Base-by-base conservation (phyloP, 2,329 filamentous ascomycete species). In the Ceratocystis diversiconidia region DNA sequence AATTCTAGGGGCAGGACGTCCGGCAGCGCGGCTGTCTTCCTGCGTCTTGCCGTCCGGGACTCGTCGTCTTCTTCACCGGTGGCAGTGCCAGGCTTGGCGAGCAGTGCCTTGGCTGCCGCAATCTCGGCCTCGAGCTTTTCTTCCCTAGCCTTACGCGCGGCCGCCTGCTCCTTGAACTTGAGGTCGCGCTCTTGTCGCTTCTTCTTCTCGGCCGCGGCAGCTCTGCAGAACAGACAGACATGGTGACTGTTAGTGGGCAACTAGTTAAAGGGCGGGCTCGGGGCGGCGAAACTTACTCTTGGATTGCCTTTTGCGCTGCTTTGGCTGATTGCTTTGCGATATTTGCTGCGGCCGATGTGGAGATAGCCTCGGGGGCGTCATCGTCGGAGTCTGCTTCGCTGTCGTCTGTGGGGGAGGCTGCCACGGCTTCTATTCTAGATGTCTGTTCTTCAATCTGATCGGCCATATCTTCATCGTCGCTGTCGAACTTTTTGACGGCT, bases 281-380 rank as follows among this genome's bases (percentile, higher is more conserved):
- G 32, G 3, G 22, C 3, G 12, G 19, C 12, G 5, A 59, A 12
- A 73, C 80, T 68, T 73, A 84, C 82, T 80, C 75, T 69, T 80
- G 78, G 5, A 77, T 79, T 25, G 79, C 80, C 67, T 79, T 79
- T 66, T 78, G 76, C 46, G 78, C 77, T 15, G 75, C 77, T 67
- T 79, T 76, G 0, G 76, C 75, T 2, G 78, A 76, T 69, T 79
- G 76, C 67, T 78, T 76, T 25, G 76, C 74, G 67, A 79, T 74
- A 15, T 74, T 76, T 1, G 80, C 80, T 2, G 78, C 80, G 61
- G 76, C 76, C 12, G 74, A 72, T 1, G 80, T 81, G 0, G 82
- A 84, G n/a, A 85, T 77, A 2, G 80, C 82, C 72, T 85, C 82
- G 7, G 82, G 82, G 0, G 81, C 81, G 61, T 80, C 81, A 63